Conservation (phyloP, 345 rosid species). For the Isatis tinctoria region DNA sequence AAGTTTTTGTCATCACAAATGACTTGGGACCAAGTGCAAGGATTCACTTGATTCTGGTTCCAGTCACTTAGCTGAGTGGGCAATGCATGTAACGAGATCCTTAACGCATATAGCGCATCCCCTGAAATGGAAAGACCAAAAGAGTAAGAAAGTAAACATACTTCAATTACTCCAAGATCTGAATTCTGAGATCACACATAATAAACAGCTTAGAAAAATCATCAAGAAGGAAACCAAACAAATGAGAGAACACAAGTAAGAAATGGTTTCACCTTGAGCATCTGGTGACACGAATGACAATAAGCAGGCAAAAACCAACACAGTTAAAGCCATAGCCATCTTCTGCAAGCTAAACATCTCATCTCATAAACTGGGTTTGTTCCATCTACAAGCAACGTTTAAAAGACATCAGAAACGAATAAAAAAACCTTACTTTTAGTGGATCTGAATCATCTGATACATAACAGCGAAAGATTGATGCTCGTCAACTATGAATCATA, state of each 20-base stretch:
- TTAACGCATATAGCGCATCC: conserved; percentile 62
- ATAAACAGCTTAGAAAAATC: background rate
- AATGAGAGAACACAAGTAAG: background rate
- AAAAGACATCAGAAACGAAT: background rate
- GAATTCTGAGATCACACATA: background rate
- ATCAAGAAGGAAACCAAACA: background rate
- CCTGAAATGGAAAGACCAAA: conserved; percentile 44
- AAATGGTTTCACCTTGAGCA: conserved; percentile 58
- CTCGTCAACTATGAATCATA: background rate
- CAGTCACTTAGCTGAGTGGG: conserved; percentile 59
- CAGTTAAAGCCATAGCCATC: conserved; percentile 53
- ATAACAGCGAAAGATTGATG: background rate
- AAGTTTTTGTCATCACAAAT: conserved; percentile 46
- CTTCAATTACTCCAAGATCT: background rate
- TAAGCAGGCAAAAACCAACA: conserved; percentile 46
- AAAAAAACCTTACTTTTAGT: background rate
- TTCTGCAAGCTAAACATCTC: conserved; percentile 33
- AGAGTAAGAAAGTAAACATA: background rate
- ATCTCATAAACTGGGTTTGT: conserved; percentile 11
- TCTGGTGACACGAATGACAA: conserved; percentile 52
- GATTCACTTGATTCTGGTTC: conserved; percentile 80
- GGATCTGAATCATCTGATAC: conserved; percentile 32
- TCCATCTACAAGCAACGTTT: conserved; percentile 17
- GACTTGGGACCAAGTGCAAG: conserved; percentile 92
- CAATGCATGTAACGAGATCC: conserved; percentile 46